A percentile compares a stretch with the other conserved stretches of the same genome.
These are phyloP conservation scores for Crithidia mellificae DNA, from an alignment of 208 protist genomes.

Conservation along the genomic window DNA sequence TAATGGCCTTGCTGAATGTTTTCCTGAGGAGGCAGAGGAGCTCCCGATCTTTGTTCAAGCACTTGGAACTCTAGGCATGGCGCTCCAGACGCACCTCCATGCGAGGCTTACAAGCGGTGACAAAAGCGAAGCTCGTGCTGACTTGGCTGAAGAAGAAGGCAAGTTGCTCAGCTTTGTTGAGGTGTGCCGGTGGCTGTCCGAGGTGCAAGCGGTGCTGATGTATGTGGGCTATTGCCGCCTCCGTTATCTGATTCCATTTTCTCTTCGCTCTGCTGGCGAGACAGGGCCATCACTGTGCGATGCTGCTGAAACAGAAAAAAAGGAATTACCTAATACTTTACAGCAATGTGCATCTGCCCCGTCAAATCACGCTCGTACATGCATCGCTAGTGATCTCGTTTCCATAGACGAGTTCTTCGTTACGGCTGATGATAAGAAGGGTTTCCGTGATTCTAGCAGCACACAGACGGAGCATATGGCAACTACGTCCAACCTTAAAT, in stretches of 20 bases:
- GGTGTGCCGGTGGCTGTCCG: slow-evolving; percentile 17
- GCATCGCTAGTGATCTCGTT: too few relatives aligned
- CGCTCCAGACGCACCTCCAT: slow-evolving; percentile 8
- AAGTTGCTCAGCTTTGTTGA: neutral
- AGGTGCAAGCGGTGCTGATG: slow-evolving; percentile 34
- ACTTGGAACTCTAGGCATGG: slow-evolving; percentile 10
- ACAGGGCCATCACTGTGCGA: neutral
- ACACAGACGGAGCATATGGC: too few relatives aligned
- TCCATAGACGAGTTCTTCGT: too few relatives aligned
- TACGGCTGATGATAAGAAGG: too few relatives aligned
- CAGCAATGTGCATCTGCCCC: too few relatives aligned
- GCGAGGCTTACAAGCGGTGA: neutral
- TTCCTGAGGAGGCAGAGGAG: slow-evolving; percentile 30
- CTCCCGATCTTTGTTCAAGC: slow-evolving; percentile 32
- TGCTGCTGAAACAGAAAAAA: neutral
- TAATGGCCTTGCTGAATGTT: neutral
- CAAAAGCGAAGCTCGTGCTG: neutral
- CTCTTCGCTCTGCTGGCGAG: neutral
- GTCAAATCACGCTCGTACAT: too few relatives aligned
- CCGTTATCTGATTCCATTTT: slow-evolving; percentile 13
- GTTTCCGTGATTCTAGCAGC: too few relatives aligned
- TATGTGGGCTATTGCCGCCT: slow-evolving; percentile 25
- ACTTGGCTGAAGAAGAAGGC: neutral
- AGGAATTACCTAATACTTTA: too few relatives aligned
- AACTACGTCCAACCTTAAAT: neutral